Evolutionary conservation across 1,139 yeast genomes (phyloP), one percentile per base, ranked within the genome.

Genomic region (Candida pseudocylindracea): DNA sequence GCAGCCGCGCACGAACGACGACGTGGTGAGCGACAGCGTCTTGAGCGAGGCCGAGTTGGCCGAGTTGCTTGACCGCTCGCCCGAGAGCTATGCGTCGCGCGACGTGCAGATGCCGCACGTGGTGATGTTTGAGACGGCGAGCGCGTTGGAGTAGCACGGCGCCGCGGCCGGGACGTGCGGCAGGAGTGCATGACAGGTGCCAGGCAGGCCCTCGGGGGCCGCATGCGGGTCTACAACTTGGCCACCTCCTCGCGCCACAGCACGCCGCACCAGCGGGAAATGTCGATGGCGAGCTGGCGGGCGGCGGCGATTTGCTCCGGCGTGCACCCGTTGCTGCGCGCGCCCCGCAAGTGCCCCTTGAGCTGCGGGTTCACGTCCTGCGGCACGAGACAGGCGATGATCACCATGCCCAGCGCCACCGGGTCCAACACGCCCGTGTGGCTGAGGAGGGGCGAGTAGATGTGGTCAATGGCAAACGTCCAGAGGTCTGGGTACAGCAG

Each of bases 341-440:
- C 94, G 0, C 95, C 95, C 45, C 63, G 68, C 38, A 83, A 59
- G 47, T 83, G 95, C 0, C 95, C 95, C 51, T 80, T 80, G 40
- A 83, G 59, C 45, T 83, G 94, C 0, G 94, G 93, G 42, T 78
- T 80, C n/a, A 83, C 94, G 49, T 83, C 93, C 47, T 80, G 94
- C 1, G 95, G 95, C 10, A 83, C 72, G 43, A 85, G 60, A 38
- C 85, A 64, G 1, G 92, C 75, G 26, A 83, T 68, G 5, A 83
- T 70, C 31, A 81, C 74, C 42, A 80, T 49, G 29, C 88, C 72
- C 0, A 94, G 75, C 39, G 81, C 93, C 38, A 58, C 61, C 2
- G 78, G 72, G 9, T 61, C 50, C 29, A 83, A 54, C 2, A 80
- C 60, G 4, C 62, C 73, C 10, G 72, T 66, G 46, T 52, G 76